Conservation (phyloP, 2,329 filamentous ascomycete species). For the Chrysosporium queenslandicum region DNA sequence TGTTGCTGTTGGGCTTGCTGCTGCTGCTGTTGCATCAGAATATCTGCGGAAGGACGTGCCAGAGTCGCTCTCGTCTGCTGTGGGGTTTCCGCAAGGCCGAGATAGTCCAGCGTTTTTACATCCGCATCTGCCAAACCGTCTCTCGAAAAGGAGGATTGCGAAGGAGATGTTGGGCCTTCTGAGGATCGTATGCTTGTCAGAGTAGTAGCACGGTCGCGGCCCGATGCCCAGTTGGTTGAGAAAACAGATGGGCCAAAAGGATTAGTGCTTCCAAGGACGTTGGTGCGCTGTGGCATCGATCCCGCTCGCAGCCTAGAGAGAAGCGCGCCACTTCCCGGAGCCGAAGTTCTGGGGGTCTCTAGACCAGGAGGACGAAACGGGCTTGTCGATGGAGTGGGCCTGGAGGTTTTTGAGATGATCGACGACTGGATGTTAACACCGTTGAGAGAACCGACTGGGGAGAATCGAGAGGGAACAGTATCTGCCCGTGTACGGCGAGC, state of each 20-base stretch:
- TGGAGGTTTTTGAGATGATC: conserved; percentile 64
- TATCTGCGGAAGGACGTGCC: conserved; percentile 49
- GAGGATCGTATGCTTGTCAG: conserved; percentile 79
- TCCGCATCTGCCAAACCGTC: conserved; percentile 79
- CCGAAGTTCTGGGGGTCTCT: conserved; percentile 31
- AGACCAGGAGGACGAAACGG: conserved; percentile 62
- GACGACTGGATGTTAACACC: conserved; percentile 45
- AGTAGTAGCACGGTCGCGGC: conserved; percentile 75
- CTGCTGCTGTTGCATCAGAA: conserved; percentile 34
- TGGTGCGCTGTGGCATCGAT: conserved; percentile 83
- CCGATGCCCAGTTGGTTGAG: conserved; percentile 70
- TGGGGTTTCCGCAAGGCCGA: conserved; percentile 87
- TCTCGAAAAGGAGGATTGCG: conserved; percentile 74
- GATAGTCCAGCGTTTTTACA: conserved; percentile 87
- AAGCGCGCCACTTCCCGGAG: conserved; percentile 45
- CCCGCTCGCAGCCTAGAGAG: conserved; percentile 81
- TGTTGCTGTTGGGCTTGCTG: conserved; percentile 37
- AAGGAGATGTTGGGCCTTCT: conserved; percentile 78
- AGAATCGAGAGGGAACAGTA: conserved; percentile 91
- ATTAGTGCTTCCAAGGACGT: conserved; percentile 48
- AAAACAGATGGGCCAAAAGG: conserved; percentile 89
- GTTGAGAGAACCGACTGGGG: conserved; percentile 59
- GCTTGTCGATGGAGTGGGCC: conserved; percentile 75
- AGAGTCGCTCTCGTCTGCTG: conserved; percentile 67
- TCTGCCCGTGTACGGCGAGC: conserved; percentile 78